phyloP scores from a whole-genome alignment of 352 stramenopile genomes.

The Globisporangium echinulatum region DNA sequence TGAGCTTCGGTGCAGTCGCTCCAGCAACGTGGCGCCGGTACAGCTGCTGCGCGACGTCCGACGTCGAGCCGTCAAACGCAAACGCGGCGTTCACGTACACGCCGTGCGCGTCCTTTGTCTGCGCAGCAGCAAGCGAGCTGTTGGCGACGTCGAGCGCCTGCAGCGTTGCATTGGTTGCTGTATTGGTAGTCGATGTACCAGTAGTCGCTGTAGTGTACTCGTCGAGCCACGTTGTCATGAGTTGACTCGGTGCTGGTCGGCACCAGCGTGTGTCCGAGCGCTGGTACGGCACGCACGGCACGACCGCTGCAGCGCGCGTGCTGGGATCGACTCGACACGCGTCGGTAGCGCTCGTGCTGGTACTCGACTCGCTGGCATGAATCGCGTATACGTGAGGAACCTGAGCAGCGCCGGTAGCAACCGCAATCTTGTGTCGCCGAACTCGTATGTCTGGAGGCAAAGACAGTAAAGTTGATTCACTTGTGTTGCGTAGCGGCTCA shows the following conservation, averaged over 20 bases:
- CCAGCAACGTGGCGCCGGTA: conserved; percentile 10
- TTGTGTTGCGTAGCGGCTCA: not conserved
- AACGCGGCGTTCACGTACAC: conserved; percentile 9
- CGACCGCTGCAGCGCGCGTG: not conserved
- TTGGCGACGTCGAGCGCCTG: not conserved
- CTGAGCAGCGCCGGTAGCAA: not conserved
- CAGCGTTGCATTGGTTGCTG: too few relatives aligned
- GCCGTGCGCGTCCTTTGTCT: conserved; percentile 9
- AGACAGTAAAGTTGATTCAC: too few relatives aligned
- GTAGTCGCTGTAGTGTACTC: conserved; percentile 2
- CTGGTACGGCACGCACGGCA: conserved; percentile 11
- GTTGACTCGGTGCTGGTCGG: not conserved
- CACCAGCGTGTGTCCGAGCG: conserved; percentile 9
- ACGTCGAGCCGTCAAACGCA: conserved; percentile 15
- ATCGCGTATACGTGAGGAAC: conserved; percentile 9
- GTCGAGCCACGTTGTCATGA: conserved; percentile 12
- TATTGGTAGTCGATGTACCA: too few relatives aligned
- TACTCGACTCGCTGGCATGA: not conserved
- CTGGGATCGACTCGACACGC: not conserved
- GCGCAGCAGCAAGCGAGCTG: not conserved
- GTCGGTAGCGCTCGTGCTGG: not conserved
- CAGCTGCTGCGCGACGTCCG: conserved; percentile 23
- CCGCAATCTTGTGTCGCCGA: conserved; percentile 1
- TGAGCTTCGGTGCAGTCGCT: not conserved
- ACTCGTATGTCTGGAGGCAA: conserved; percentile 1